Evolutionary conservation across 495 filamentous ascomycete species (phyloP), one percentile per base, ranked within the genome.

Genomic region (Aspergillus sclerotiicarbonarius): DNA sequence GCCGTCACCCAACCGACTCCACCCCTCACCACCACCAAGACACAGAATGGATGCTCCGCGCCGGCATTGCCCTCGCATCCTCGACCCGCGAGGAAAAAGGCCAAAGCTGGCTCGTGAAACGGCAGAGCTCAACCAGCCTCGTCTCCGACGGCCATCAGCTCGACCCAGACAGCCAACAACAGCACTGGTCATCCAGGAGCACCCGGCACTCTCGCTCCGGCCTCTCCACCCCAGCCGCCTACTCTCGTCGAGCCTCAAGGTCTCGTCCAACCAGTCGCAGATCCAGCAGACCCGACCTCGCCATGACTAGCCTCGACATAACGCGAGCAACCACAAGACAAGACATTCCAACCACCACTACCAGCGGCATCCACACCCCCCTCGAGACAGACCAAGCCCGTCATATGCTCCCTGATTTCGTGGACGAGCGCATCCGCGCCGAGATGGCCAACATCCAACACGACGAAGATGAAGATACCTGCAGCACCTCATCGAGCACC

Each of bases 21-120:
- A 25, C 25, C 25, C 25, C 2, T 8, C 54, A 32, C 19, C 31
- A 58, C 56, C 65, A 74, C 58, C 68, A 65, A 35, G 82, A 88
- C 54, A 79, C 80, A 19, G 87, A 90, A 73, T 92, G 89, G 88
- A 79, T 94, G 57, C 79, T 89, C 16, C 85, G 87, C 49, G 83
- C 88, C 3, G 90, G 88, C 2, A 85, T 88, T 9, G 70, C 86
- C 20, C 83, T 92, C 12, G 83, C 87, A n/a, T 81, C 82, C 4
- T 84, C 85, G 46, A 78, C 87, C 2, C 79, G 89, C 56, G 89
- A 92, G 60, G 84, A 83, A 63, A 92, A 91, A 67, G 90, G 90
- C 12, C 88, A 91, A 67, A 78, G 82, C 43, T 94, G 90, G 90
- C 81, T 94, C 3, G 79, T 81, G 6, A 87, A 88, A 57, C 82